Base-by-base conservation (phyloP, 805 yeast species). In the Candida sithepensis region DNA sequence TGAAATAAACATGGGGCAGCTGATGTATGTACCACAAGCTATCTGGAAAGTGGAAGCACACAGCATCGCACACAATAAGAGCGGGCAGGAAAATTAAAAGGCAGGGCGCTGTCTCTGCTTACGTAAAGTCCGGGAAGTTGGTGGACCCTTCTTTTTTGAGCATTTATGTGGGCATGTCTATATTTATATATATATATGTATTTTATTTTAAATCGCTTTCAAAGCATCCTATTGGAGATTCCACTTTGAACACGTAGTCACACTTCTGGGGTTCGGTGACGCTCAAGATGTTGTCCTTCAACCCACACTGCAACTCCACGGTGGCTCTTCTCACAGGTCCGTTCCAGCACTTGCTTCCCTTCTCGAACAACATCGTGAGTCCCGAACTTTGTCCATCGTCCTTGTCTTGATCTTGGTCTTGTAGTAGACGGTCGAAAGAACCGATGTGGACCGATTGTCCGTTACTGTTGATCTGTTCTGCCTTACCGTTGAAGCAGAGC, bases 191-290 rank as follows among this genome's bases (percentile, higher is more conserved):
- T n/a, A n/a, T n/a, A n/a, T n/a, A n/a, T n/a, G n/a, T n/a, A n/a
- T n/a, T n/a, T n/a, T n/a, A n/a, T n/a, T n/a, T 20, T 21, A 58
- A 23, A 24, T 57, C 50, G 26, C 52, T 44, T 33, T 54, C 53
- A 42, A 57, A 51, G 53, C 84, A 79, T 2, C 67, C 81, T 38
- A 75, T 55, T 4, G 82, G 82, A 19, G 75, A 69, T 28, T 56
- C 56, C n/a, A 76, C 57, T 47, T 64, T 69, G 53, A 91, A 73
- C 42, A 66, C 64, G 62, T 94, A 94, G 51, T 78, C 84, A 67
- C 99, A 94, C 63, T 85, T 88, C 55, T 91, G 95, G 2, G 94
- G 92, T 67, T 94, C 99, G 38, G 83, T 72, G 9, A 92, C 96
- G 3, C 79, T 64, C n/a, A 84, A 47, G 21, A 89, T 64, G 47